phyloP scores from a whole-genome alignment of 1,284 basidiomycete genomes.

The Ceratobasidium sp. region DNA sequence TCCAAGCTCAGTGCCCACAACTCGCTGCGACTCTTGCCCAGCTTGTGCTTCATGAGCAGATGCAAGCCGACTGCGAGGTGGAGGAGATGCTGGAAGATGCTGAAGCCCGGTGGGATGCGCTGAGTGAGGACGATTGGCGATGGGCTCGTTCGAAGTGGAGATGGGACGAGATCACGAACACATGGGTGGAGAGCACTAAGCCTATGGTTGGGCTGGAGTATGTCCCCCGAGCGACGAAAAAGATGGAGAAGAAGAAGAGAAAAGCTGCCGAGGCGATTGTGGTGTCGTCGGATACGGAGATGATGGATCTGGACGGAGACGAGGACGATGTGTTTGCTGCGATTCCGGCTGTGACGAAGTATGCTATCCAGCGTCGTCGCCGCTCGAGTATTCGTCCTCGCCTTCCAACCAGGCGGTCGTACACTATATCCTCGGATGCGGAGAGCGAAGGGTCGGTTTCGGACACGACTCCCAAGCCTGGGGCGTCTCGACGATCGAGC shows the following conservation, averaged over 20 bases:
- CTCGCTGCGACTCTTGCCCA: conserved; percentile 26
- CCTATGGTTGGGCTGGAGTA: background rate
- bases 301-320: background rate
- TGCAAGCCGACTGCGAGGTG: background rate
- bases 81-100: conserved; percentile 36
- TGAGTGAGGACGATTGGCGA: conserved; percentile 4
- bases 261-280: conserved; percentile 2
- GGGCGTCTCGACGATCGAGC: background rate
- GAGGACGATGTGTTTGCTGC: conserved; percentile 25
- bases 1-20: conserved; percentile 8
- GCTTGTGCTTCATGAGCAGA: conserved; percentile 20
- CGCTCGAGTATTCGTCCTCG: background rate
- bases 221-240: background rate
- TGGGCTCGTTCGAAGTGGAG: conserved; percentile 21
- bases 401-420: background rate
- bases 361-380: background rate
- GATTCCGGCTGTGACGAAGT: conserved; percentile 1
- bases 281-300: conserved; percentile 33
- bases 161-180: conserved; percentile 37
- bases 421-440: background rate
- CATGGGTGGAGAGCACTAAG: conserved; percentile 24
- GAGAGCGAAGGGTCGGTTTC: background rate
- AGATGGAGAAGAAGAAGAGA: background rate
- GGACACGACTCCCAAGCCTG: background rate
- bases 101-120: conserved; percentile 11